Conservation (phyloP, 331 rosid genomes). For the Malus hybrid region DNA sequence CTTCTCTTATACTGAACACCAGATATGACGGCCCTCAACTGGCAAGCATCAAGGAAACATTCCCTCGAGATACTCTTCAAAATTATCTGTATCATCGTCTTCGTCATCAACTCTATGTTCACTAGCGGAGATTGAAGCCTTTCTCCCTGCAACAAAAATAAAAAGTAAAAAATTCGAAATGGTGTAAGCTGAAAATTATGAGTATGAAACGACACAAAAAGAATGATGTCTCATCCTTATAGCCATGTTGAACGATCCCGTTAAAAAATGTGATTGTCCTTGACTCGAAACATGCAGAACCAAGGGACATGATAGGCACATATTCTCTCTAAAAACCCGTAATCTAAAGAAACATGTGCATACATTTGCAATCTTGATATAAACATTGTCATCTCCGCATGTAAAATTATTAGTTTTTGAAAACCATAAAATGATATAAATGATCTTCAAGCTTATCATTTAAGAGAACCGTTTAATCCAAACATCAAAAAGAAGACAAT, state of each 20-base stretch:
- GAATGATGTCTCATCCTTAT: background rate
- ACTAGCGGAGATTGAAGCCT: constrained; percentile 35
- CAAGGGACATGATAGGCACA: no score
- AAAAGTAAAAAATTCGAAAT: background rate
- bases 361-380: background rate
- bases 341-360: background rate
- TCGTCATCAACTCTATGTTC: constrained; percentile 32
- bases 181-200: background rate
- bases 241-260: background rate
- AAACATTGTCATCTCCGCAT: background rate
- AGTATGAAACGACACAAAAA: background rate
- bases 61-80: constrained; percentile 74
- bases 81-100: constrained; percentile 15
- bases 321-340: no score
- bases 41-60: constrained; percentile 63
- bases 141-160: constrained; percentile 38
- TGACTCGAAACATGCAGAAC: background rate
- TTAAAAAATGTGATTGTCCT: background rate
- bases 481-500: background rate
- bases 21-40: background rate
- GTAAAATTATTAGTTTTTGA: background rate
- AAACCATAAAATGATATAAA: background rate
- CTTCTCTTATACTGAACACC: background rate
- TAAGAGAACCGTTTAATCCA: background rate
- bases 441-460: no score